Evolutionary conservation across 306 rosid genomes (phyloP), one percentile per base, ranked within the genome.

Genomic region (Medicago lupulina): DNA sequence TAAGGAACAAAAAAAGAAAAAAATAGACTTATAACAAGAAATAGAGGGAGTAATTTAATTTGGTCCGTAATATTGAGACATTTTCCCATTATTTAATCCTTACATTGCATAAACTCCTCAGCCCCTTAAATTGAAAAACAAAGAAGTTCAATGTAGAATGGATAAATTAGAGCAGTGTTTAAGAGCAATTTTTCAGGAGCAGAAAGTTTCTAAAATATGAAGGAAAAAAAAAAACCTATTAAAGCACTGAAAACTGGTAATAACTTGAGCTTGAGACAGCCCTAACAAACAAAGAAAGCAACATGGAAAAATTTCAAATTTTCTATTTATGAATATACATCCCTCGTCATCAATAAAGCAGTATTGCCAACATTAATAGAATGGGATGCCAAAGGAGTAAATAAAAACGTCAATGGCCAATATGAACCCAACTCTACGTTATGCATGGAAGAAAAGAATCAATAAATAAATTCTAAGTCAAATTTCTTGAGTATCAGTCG

Each of bases 401-500:
- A 60, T 67, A 5, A 57, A 21, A 21, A 17, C 7, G 38, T 38
- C 14, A 15, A 25, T 57, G 17, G 73, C 68, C 66, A 62, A 39
- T 55, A 49, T 16, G 76, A 73, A 78, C 47, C 67, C n/a, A 50
- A 28, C 46, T 61, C 19, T 68, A 39, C 54, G 70, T 39, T 34
- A 55, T 25, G 77, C 69, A 53, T 39, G 59, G 43, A 51, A 77
- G 74, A 25, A 76, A 79, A 60, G 50, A 61, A 83, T 80, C 68
- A 76, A 79, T 55, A 61, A 51, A 70, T 79, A 61, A 74, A 66
- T 59, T 83, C 76, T 67, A 55, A 34, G 12, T 80, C 51, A 15
- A 58, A 50, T 72, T 59, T 53, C 68, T 79, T 80, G 71, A 44
- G 81, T 43, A 86, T 67, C 59, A 67, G 82, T 50, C 19, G 61